A percentile compares a stretch with the other conserved stretches of the same genome.
Evolutionary conservation across 2,329 filamentous ascomycete genomes (phyloP).

Genomic region (Cladorrhinum sp.): DNA sequence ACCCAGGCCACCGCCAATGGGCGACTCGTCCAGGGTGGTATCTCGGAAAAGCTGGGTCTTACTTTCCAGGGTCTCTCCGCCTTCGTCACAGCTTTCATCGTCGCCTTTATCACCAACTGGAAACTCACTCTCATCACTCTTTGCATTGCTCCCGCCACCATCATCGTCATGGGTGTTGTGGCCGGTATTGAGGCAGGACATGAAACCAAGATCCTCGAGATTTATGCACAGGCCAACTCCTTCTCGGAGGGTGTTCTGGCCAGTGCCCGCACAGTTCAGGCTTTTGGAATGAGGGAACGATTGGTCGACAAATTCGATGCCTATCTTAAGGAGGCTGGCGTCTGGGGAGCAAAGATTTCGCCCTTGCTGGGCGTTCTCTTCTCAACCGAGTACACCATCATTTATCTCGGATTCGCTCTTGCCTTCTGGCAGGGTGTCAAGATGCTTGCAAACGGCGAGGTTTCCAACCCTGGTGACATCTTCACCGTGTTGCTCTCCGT

Average conservation of each 20-base stretch:
- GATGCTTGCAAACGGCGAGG: slow-evolving; percentile 45
- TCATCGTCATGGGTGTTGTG: slow-evolving; percentile 39
- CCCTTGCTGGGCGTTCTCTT: slow-evolving; percentile 43
- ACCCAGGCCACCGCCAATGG: slow-evolving; percentile 41
- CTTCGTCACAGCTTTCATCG: slow-evolving; percentile 35
- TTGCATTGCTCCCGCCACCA: slow-evolving; percentile 43
- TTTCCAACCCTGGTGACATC: slow-evolving; percentile 43
- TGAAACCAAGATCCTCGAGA: slow-evolving; percentile 43
- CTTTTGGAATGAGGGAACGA: slow-evolving; percentile 47
- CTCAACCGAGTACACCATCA: slow-evolving; percentile 45
- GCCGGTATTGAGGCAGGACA: slow-evolving; percentile 40
- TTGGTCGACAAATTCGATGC: slow-evolving; percentile 41
- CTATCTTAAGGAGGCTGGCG: slow-evolving; percentile 40
- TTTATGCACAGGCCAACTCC: slow-evolving; percentile 41
- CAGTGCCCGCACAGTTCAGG: slow-evolving; percentile 48
- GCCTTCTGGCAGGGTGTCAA: slow-evolving; percentile 52
- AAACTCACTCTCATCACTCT: slow-evolving; percentile 43
- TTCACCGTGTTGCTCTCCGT: slow-evolving; percentile 49
- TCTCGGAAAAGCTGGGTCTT: slow-evolving; percentile 36
- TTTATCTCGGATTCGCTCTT: slow-evolving; percentile 46
- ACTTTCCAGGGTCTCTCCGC: slow-evolving; percentile 34
- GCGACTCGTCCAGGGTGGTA: slow-evolving; percentile 36
- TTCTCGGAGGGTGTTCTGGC: slow-evolving; percentile 50
- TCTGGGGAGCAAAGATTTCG: slow-evolving; percentile 43
- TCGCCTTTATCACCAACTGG: slow-evolving; percentile 38